phyloP scores from a whole-genome alignment of 208 protist species.

The Zelonia costaricensis region DNA sequence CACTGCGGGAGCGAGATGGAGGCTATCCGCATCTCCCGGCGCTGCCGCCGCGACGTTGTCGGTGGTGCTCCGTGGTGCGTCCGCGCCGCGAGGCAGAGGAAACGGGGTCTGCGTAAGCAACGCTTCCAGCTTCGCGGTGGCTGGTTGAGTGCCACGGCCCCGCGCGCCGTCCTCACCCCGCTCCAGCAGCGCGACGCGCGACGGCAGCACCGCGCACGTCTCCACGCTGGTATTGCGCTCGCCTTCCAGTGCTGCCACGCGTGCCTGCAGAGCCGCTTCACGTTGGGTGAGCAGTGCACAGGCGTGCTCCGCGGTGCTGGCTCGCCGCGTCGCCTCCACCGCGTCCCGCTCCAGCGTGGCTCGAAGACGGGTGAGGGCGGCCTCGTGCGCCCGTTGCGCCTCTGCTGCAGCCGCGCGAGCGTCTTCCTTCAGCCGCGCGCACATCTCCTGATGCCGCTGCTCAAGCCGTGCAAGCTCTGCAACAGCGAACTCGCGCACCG shows the following conservation, averaged over 20 bases:
- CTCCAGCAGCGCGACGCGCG: constrained; percentile 9
- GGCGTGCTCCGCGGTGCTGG: constrained; percentile 17
- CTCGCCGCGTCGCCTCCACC: constrained; percentile 5
- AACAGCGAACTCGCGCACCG: too few species aligned
- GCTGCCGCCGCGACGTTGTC: neutral
- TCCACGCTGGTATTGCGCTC: constrained; percentile 9
- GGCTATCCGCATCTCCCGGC: too few species aligned
- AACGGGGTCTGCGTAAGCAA: neutral
- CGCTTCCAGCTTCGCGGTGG: neutral
- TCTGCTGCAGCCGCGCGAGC: neutral
- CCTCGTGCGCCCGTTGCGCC: neutral
- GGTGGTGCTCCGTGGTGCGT: neutral
- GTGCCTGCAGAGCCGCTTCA: constrained; percentile 10
- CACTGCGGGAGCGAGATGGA: too few species aligned
- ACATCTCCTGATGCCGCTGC: too few species aligned
- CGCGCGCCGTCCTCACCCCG: too few species aligned
- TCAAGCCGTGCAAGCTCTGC: too few species aligned
- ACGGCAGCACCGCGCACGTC: constrained; percentile 11
- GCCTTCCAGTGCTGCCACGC: neutral
- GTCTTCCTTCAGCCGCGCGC: neutral
- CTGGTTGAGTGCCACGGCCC: too few species aligned
- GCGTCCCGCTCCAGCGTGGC: constrained; percentile 1
- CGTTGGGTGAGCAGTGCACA: neutral
- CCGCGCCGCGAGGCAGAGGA: neutral
- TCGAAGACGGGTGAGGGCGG: neutral